These are phyloP conservation scores for Fraxinus greggii DNA, from an alignment of 305 asterid species.

Conservation along the genomic window DNA sequence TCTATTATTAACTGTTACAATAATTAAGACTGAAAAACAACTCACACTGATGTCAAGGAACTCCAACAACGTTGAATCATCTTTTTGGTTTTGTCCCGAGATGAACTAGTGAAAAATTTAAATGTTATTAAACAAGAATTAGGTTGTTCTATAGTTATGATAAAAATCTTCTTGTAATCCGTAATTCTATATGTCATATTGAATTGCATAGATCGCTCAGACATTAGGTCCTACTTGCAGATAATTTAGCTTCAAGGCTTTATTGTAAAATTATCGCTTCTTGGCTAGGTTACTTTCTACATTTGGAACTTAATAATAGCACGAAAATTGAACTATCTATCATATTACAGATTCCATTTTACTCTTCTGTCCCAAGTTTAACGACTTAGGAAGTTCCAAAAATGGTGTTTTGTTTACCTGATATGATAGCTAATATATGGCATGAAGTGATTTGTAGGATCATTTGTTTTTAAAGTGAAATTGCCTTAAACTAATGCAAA, in stretches of 20 bases:
- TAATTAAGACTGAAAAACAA: slow-evolving; percentile 1
- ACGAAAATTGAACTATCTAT: no score
- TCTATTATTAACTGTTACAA: slow-evolving; percentile 9
- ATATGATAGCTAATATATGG: neutral
- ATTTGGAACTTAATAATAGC: no score
- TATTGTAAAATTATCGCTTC: neutral
- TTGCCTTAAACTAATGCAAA: neutral
- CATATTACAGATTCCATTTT: neutral
- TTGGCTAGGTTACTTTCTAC: no score
- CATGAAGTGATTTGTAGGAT: neutral
- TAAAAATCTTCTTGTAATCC: neutral
- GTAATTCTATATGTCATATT: neutral
- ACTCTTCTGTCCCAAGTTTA: neutral
- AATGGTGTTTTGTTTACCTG: neutral
- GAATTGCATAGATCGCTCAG: neutral
- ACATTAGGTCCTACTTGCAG: neutral
- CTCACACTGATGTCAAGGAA: neutral
- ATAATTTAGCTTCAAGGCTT: neutral
- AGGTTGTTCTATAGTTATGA: neutral
- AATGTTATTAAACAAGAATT: neutral
- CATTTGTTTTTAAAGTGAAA: neutral
- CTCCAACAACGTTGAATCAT: neutral
- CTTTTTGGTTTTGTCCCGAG: neutral
- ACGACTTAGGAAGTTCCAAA: neutral
- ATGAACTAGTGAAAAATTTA: slow-evolving; percentile 4